Evolutionary conservation across 345 rosid species (phyloP).

Genomic region (sweet orange (Citrus sinensis)): DNA sequence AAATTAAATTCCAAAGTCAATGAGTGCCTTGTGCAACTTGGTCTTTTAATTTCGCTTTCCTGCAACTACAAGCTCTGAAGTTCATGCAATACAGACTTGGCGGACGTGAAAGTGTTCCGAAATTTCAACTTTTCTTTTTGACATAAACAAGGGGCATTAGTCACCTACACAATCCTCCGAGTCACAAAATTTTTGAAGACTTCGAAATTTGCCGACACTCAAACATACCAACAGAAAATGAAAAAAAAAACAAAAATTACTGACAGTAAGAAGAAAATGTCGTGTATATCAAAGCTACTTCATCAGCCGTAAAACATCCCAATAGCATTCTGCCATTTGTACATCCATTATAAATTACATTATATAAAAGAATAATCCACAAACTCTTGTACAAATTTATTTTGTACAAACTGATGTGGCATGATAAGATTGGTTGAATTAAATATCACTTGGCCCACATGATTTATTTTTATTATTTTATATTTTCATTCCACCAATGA

Average conservation of each 20-base stretch:
- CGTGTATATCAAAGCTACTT: neutral
- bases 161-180: constrained; percentile 16
- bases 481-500: too few species aligned
- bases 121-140: neutral
- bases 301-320: neutral
- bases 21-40: neutral
- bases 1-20: constrained; percentile 1
- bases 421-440: too few species aligned
- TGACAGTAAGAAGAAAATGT: too few species aligned
- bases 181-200: neutral
- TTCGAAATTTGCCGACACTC: neutral
- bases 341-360: too few species aligned
- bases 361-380: too few species aligned
- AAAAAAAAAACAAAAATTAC: too few species aligned
- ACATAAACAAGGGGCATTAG: neutral
- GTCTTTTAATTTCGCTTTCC: neutral
- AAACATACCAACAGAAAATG: neutral
- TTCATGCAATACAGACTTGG: constrained; percentile 16
- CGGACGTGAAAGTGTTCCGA: constrained; percentile 8
- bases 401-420: too few species aligned
- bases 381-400: too few species aligned
- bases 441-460: too few species aligned
- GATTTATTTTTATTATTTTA: too few species aligned
- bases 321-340: too few species aligned
- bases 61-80: neutral